Evolutionary conservation across 768 basidiomycete species (phyloP), one percentile per base, ranked within the genome.

Genomic region (Amanita inopinata): DNA sequence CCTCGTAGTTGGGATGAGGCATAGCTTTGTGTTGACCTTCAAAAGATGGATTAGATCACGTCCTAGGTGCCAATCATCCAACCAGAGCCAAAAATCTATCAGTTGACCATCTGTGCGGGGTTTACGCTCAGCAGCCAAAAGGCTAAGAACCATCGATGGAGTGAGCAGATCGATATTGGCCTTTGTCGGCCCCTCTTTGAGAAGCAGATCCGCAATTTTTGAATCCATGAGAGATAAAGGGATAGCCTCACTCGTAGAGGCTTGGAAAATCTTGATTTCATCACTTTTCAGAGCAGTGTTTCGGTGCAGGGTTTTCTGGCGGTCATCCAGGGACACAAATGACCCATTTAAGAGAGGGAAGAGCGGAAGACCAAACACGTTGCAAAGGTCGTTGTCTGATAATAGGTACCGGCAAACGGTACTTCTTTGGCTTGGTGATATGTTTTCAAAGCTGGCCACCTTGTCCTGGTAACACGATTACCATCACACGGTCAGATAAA

Each of bases 81-180:
- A 38, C 72, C 71, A 74, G 2, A 39, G 31, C 73, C 72, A 75
- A 46, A 73, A 73, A 1, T 41, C 37, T 1, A 57, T 51, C n/a
- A 71, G 42, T 66, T 67, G 71, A 4, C 43, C 32, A 12, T 65
- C 42, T 7, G 48, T 35, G 4, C 25, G 38, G 5, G 47, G 45
- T 27, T 55, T 48, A 4, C 46, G 45, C 20, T 42, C 44, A 20
- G 37, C 40, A n/a, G 46, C 42, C 1, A 56, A 54, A 11, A 56
- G 46, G 4, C 47, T 20, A 4, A 61, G 33, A 23, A 64, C 61
- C 7, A 40, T 49, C 3, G 52, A 24, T 0, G 57, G 50, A 1
- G 49, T 38, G 20, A 71, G 55, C 2, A 31, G 24, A 22, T 53
- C 43, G 1, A 70, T 52, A 28, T 71, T 70, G 34, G 69, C 48